Conservation (phyloP, 805 yeast species). For the Limtongia smithiae region DNA sequence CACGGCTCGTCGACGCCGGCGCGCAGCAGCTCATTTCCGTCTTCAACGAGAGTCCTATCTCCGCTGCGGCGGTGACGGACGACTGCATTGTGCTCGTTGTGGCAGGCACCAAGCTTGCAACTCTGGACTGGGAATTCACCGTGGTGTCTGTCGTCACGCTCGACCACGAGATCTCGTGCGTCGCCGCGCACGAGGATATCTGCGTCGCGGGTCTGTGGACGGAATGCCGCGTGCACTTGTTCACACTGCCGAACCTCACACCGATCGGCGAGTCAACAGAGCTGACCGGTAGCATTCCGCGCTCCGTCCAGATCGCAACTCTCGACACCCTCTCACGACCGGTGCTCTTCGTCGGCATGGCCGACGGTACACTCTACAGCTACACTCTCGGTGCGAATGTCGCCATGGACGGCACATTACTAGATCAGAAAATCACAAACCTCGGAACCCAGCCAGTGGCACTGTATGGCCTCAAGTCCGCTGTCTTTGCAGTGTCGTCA, state of each 20-base stretch:
- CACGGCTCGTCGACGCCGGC: not conserved
- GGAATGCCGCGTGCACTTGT: slow-evolving; percentile 6
- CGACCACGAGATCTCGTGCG: slow-evolving; percentile 16
- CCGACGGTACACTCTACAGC: slow-evolving; percentile 24
- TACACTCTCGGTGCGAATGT: slow-evolving; percentile 4
- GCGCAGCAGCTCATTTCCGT: not conserved
- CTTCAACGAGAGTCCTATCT: not conserved
- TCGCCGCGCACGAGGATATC: slow-evolving; percentile 12
- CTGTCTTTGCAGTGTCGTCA: slow-evolving; percentile 23
- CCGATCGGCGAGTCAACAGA: slow-evolving; percentile 4
- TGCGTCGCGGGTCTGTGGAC: slow-evolving; percentile 22
- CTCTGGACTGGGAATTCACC: slow-evolving; percentile 2
- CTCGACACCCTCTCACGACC: slow-evolving; percentile 16
- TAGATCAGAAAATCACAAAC: slow-evolving; percentile 14
- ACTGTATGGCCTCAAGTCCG: slow-evolving; percentile 7
- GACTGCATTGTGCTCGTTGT: slow-evolving; percentile 7
- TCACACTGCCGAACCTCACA: slow-evolving; percentile 3
- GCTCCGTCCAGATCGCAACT: slow-evolving; percentile 11
- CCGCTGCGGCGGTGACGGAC: slow-evolving; percentile 14
- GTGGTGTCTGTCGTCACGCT: not conserved
- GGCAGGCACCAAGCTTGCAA: not conserved
- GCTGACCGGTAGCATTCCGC: slow-evolving; percentile 21
- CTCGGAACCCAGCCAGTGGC: slow-evolving; percentile 27
- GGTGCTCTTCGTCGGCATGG: slow-evolving; percentile 23
- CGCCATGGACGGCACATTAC: slow-evolving; percentile 12